Evolutionary conservation across 225 moss, liverwort and hornwort species (phyloP).

Genomic region (Thuidium tamariscinum): DNA sequence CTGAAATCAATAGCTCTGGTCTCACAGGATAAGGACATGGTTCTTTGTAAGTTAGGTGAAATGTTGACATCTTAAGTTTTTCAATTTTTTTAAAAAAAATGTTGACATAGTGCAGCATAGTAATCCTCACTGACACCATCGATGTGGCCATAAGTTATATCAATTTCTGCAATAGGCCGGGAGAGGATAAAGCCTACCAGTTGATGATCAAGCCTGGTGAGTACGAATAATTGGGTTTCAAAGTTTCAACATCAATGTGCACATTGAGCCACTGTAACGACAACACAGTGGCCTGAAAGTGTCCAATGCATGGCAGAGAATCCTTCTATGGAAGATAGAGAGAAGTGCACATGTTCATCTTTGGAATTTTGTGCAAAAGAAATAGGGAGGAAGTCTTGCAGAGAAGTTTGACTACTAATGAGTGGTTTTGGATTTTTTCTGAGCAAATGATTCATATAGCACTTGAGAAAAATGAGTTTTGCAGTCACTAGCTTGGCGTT

Average conservation of each 20-base stretch:
- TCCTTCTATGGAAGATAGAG: background rate
- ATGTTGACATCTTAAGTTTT: too few relatives aligned
- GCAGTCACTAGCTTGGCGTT: accelerated
- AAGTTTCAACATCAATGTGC: background rate
- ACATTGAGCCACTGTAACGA: background rate
- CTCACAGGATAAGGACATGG: background rate
- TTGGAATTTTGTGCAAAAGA: background rate
- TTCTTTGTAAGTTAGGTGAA: background rate
- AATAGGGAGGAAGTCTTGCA: background rate
- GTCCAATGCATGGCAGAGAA: background rate
- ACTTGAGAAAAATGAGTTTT: background rate
- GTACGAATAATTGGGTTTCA: background rate
- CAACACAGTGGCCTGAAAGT: background rate
- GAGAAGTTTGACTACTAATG: too few relatives aligned
- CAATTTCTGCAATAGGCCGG: background rate
- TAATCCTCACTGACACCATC: background rate
- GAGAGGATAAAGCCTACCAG: background rate
- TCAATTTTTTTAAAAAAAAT: too few relatives aligned
- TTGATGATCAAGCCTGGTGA: background rate
- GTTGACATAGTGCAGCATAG: background rate
- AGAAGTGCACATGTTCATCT: background rate
- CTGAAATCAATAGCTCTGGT: background rate
- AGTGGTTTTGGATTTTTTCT: background rate
- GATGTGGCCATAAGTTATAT: background rate
- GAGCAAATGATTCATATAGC: background rate